Base-by-base conservation (phyloP, 306 rosid genomes). In the Ochetophila trinervis region DNA sequence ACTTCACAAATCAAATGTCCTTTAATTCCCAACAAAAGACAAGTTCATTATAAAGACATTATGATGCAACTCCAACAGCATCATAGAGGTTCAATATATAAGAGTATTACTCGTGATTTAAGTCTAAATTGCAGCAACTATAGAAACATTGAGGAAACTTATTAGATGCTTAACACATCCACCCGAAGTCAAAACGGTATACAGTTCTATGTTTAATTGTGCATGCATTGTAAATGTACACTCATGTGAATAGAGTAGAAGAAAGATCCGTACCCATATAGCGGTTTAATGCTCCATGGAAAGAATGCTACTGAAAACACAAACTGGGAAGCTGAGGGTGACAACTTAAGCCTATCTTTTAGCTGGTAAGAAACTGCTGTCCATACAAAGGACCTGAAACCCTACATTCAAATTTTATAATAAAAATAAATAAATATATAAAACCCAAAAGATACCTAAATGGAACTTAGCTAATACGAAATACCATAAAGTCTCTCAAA, bases 331-430 rank as follows among this genome's bases (percentile, higher is more conserved):
- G 86, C 91, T 9, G 96, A 90, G 40, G 96, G 91, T 30, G 96
- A 85, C 74, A 90, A 68, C 71, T 83, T 76, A 20, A 90, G 84
- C 67, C 71, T 74, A 72, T 90, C 96, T 70, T 90, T 90, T 57
- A 90, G 91, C 68, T 83, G 96, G 80, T 87, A 90, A 14, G 96
- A 90, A 76, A 90, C 85, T 36, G 96, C 86, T 19, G 96, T 87
- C 95, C 91, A 90, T 0, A 87, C 96, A 78, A 90, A 90, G 51
- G 96, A 90, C 76, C 95, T 87, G 75, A 90, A 90, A 51, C 96
- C 96, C 96, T 90, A 76, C 83, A 69, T 61, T 61, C 40, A 71
- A 7, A 68, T 4, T 50, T n/a, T 56, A 12, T 5, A 23, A n/a
- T 16, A 19, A 1, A 58, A 73, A 45, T 18, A 35, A 0, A 21